Evolutionary conservation across 75 land plant species (phyloP).

Genomic region (Azolla pinnata): DNA sequence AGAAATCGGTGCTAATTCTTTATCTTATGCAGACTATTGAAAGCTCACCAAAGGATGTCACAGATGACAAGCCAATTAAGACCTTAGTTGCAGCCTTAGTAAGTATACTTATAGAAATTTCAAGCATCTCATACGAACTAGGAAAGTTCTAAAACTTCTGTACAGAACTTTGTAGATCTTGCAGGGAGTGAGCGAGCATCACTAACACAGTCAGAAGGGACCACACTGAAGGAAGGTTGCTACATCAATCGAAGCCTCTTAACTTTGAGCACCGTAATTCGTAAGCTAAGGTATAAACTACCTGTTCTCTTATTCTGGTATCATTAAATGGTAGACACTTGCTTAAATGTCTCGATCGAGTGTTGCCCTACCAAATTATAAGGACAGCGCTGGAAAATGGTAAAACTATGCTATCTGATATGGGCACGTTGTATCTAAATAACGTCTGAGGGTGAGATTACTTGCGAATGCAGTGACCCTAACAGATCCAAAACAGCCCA

Average conservation of each 20-base stretch:
- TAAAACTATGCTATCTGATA: too few species aligned
- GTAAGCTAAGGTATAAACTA: slow-evolving; percentile 71
- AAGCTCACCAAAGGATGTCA: slow-evolving; percentile 56
- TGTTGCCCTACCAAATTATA: too few species aligned
- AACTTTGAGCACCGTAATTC: slow-evolving; percentile 85
- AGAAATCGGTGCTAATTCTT: neutral
- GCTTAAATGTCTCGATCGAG: too few species aligned
- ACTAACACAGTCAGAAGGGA: slow-evolving; percentile 67
- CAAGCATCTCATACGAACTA: neutral
- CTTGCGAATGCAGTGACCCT: slow-evolving; percentile 27
- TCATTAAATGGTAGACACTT: too few species aligned
- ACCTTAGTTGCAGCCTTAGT: slow-evolving; percentile 81
- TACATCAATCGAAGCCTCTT: slow-evolving; percentile 95
- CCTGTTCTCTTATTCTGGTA: too few species aligned
- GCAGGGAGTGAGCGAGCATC: slow-evolving; percentile 99
- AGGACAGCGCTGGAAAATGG: too few species aligned
- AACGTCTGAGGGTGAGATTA: too few species aligned
- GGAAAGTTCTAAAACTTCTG: slow-evolving; percentile 1
- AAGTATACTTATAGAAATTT: slow-evolving; percentile 1
- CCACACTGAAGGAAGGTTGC: slow-evolving; percentile 90
- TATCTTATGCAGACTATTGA: slow-evolving; percentile 60
- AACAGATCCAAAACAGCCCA: slow-evolving; percentile 78
- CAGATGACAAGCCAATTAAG: slow-evolving; percentile 40
- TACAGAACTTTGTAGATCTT: slow-evolving; percentile 94
- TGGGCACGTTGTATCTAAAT: slow-evolving; percentile 72